phyloP scores from a whole-genome alignment of 257 asterid genomes.

The Jasminum sambac region DNA sequence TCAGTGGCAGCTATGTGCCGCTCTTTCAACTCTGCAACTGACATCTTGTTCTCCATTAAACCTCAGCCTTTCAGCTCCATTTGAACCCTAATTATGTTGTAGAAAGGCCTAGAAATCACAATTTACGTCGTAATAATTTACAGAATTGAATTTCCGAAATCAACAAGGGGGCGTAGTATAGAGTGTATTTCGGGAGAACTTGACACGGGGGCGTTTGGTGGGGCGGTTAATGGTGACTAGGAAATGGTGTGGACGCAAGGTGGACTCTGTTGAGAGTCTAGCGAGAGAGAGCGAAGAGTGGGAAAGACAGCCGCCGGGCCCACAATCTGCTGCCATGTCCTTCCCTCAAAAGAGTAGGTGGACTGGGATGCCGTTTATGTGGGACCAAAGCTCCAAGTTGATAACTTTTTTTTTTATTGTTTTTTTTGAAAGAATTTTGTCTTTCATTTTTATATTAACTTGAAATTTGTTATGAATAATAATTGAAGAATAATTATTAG shows the following conservation, averaged over 20 bases:
- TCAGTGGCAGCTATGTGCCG: constrained; percentile 88
- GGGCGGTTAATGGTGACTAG: constrained; percentile 6
- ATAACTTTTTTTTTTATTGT: background rate
- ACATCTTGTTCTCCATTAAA: constrained; percentile 40
- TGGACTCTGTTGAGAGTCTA: constrained; percentile 26
- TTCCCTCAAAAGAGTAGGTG: background rate
- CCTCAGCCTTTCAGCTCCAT: constrained; percentile 27
- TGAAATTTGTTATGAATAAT: no score
- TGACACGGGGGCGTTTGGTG: background rate
- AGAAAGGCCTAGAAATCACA: constrained; percentile 1
- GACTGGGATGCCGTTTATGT: background rate
- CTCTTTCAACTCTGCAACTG: constrained; percentile 84
- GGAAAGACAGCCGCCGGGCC: constrained; percentile 30
- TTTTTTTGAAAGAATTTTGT: no score
- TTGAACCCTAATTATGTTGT: constrained; percentile 23
- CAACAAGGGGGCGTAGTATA: background rate
- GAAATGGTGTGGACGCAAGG: constrained; percentile 25
- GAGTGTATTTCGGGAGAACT: constrained; percentile 5
- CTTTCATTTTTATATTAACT: no score
- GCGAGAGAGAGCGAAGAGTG: constrained; percentile 23
- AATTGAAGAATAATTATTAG: no score
- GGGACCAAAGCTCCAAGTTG: background rate
- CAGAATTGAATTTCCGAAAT: background rate
- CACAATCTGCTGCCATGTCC: constrained; percentile 22
- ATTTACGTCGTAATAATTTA: background rate